Evolutionary conservation across 345 rosid species (phyloP).

Genomic region (Lepidium didymum): DNA sequence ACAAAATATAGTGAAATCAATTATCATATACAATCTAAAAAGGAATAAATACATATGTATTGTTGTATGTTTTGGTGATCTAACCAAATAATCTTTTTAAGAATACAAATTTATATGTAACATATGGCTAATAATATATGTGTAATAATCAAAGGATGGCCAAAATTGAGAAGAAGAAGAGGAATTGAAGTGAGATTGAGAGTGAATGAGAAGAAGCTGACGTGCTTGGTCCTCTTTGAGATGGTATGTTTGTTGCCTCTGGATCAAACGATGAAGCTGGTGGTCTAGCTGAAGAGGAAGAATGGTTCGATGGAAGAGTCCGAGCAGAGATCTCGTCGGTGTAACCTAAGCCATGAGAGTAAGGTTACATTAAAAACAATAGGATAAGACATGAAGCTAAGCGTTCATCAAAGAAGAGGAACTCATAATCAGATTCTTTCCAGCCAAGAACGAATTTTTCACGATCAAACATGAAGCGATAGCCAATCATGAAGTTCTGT

Average conservation of each 20-base stretch:
- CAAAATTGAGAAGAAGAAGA: constrained; percentile 21
- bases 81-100: constrained; percentile 10
- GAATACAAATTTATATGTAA: constrained; percentile 11
- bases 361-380: not conserved
- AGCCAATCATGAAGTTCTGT: constrained; percentile 87
- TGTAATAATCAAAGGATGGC: constrained; percentile 4
- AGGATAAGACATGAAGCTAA: not conserved
- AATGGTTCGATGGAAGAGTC: constrained; percentile 33
- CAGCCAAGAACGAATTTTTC: constrained; percentile 61
- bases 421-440: constrained; percentile 69
- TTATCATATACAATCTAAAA: not conserved
- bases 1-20: not conserved
- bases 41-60: not conserved
- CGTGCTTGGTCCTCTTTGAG: constrained; percentile 25
- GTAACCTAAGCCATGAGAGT: constrained; percentile 16
- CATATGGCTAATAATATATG: no score
- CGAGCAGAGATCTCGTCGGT: constrained; percentile 26
- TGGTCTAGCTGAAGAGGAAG: constrained; percentile 32
- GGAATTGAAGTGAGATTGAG: constrained; percentile 10
- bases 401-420: not conserved
- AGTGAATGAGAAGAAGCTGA: constrained; percentile 14
- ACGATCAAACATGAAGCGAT: constrained; percentile 58
- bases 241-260: constrained; percentile 44
- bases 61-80: not conserved
- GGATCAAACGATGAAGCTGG: constrained; percentile 59